Evolutionary conservation across 2,329 filamentous ascomycete genomes (phyloP).

Genomic region (Thielaviopsis euricoi): DNA sequence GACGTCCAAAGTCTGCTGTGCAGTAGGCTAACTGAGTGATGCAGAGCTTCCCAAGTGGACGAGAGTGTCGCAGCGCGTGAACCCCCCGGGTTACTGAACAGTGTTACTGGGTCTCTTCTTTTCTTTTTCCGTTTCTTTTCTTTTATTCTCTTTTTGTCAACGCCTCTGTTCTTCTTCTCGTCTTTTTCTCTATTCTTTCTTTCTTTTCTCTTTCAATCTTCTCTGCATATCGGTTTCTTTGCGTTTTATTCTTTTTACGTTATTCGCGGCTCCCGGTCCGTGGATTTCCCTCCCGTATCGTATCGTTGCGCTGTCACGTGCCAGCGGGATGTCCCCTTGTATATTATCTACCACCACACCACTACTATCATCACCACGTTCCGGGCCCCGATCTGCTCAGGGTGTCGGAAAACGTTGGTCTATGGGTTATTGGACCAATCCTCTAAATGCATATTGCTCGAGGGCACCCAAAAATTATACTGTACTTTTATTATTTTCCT

Average conservation of each 20-base stretch:
- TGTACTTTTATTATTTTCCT: background rate
- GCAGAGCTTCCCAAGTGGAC: conserved; percentile 83
- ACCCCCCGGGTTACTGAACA: conserved; percentile 77
- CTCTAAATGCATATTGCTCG: background rate
- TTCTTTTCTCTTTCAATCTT: background rate
- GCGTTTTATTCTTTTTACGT: background rate
- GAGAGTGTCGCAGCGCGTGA: conserved; percentile 80
- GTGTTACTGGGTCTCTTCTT: background rate
- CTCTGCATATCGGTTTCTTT: background rate
- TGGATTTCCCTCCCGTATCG: background rate
- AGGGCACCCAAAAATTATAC: background rate
- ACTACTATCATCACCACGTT: background rate
- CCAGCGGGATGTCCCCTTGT: background rate
- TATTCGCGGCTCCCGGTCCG: background rate
- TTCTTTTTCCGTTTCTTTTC: background rate
- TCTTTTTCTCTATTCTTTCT: background rate
- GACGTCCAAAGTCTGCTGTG: too few relatives aligned
- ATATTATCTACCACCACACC: background rate
- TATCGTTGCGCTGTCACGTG: background rate
- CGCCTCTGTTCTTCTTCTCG: background rate
- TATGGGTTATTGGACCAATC: background rate
- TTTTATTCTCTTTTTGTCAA: background rate
- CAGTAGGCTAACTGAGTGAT: background rate
- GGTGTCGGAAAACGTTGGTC: background rate
- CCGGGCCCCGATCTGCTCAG: background rate